Conservation (phyloP, 1,284 basidiomycete species). For the Meripilus lineatus region DNA sequence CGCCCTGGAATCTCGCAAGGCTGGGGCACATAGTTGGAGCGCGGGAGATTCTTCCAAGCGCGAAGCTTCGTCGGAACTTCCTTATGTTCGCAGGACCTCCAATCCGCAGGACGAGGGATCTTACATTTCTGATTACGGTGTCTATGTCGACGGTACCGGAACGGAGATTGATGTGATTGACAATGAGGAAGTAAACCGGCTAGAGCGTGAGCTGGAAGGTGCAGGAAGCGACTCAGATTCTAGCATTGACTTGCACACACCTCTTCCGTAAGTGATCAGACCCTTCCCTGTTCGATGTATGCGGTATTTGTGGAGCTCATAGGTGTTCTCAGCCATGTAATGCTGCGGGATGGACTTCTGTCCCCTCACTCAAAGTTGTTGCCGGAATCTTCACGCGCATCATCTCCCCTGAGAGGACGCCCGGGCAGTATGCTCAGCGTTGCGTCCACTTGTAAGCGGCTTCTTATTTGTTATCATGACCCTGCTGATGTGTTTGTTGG, state of each 20-base stretch:
- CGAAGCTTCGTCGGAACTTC: slow-evolving; percentile 9
- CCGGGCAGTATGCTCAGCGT: slow-evolving; percentile 25
- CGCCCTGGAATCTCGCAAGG: slow-evolving; percentile 3
- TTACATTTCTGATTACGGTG: slow-evolving; percentile 27
- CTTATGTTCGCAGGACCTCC: slow-evolving; percentile 11
- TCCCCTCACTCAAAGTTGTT: slow-evolving; percentile 72
- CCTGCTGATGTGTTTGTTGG: neutral
- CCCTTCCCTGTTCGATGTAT: slow-evolving; percentile 2
- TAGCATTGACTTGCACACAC: slow-evolving; percentile 72
- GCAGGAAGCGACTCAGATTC: slow-evolving; percentile 54
- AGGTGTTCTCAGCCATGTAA: slow-evolving; percentile 49
- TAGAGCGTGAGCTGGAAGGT: slow-evolving; percentile 34
- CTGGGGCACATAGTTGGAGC: neutral
- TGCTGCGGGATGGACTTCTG: slow-evolving; percentile 69
- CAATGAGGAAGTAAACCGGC: slow-evolving; percentile 22
- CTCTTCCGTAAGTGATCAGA: slow-evolving; percentile 59
- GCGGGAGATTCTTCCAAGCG: neutral
- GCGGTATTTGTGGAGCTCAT: too few species aligned
- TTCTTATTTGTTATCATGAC: neutral
- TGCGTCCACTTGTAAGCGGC: slow-evolving; percentile 14
- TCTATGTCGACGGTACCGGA: slow-evolving; percentile 21
- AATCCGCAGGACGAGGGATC: slow-evolving; percentile 21
- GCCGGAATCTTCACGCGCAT: slow-evolving; percentile 17
- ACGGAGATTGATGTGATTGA: slow-evolving; percentile 23
- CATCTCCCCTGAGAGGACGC: slow-evolving; percentile 17